Conservation (phyloP, 352 stramenopile genomes). For the Thraustochytrium striatum region DNA sequence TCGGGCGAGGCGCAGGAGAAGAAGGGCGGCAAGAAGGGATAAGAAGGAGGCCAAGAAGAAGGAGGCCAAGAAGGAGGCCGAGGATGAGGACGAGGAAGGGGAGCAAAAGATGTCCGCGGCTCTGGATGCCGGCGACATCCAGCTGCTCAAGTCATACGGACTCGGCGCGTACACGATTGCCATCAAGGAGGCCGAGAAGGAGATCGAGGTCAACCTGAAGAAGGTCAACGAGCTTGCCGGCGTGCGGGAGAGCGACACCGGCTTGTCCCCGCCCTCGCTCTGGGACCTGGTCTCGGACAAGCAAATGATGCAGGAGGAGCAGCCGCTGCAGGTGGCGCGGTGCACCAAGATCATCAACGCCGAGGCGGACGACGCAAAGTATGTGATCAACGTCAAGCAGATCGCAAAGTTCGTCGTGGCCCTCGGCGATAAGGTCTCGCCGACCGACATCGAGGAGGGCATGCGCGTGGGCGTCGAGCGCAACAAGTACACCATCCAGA, state of each 20-base stretch:
- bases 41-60: neutral
- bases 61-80: neutral
- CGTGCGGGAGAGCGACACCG: slow-evolving; percentile 99
- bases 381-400: slow-evolving; percentile 99
- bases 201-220: slow-evolving; percentile 95
- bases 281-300: slow-evolving; percentile 99
- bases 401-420: slow-evolving; percentile 99
- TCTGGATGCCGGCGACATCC: slow-evolving; percentile 90
- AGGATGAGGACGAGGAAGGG: slow-evolving; percentile 37
- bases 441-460: slow-evolving; percentile 98
- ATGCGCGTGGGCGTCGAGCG: slow-evolving; percentile 86
- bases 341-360: slow-evolving; percentile 93
- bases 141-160: slow-evolving; percentile 97
- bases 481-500: slow-evolving; percentile 92
- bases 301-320: slow-evolving; percentile 99
- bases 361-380: slow-evolving; percentile 88
- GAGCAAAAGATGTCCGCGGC: slow-evolving; percentile 45
- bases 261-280: slow-evolving; percentile 91
- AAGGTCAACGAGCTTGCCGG: slow-evolving; percentile 81
- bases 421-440: slow-evolving; percentile 94
- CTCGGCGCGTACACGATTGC: slow-evolving; percentile 90
- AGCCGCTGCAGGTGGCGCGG: slow-evolving; percentile 89
- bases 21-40: neutral
- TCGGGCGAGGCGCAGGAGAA: neutral
- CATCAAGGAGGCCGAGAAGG: slow-evolving; percentile 96